These are phyloP conservation scores for Trichomonascus vanleenenianus DNA, from an alignment of 805 yeast species.

Conservation along the genomic window DNA sequence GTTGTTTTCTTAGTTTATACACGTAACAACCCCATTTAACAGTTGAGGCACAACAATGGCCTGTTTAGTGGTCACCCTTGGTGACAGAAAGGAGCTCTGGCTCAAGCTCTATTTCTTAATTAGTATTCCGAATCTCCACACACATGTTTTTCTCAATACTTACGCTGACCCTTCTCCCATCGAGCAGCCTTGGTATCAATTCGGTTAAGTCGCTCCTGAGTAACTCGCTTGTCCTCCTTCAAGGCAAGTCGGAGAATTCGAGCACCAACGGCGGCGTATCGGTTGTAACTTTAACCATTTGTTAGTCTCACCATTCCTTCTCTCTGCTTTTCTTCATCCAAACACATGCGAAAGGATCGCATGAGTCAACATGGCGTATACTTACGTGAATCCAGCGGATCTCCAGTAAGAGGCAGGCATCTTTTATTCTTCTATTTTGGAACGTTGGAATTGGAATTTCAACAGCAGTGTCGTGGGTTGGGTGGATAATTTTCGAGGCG, in stretches of 20 bases:
- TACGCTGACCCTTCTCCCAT: slow-evolving; percentile 55
- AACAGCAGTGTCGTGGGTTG: no score
- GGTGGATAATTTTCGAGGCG: no score
- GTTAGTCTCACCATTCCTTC: background rate
- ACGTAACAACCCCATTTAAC: background rate
- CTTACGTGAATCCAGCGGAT: slow-evolving; percentile 30
- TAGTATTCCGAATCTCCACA: background rate
- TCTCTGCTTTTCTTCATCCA: slow-evolving; percentile 1
- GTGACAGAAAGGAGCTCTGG: background rate
- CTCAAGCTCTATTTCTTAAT: background rate
- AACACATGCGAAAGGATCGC: no score
- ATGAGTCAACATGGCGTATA: no score
- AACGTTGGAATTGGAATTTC: no score
- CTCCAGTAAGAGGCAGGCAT: slow-evolving; percentile 31
- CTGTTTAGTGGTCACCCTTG: background rate
- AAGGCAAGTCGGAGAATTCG: slow-evolving; percentile 79
- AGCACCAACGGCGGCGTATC: slow-evolving; percentile 86
- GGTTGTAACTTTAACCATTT: slow-evolving; percentile 52
- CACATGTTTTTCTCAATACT: slow-evolving; percentile 5
- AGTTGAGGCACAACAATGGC: background rate
- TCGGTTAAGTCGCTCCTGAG: slow-evolving; percentile 58
- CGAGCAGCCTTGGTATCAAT: slow-evolving; percentile 68
- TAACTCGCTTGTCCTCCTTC: slow-evolving; percentile 75
- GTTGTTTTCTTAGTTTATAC: no score
- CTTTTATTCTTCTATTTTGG: background rate